Conservation (phyloP, 2,329 filamentous ascomycete genomes). For the Leptoxyphium fumago region DNA sequence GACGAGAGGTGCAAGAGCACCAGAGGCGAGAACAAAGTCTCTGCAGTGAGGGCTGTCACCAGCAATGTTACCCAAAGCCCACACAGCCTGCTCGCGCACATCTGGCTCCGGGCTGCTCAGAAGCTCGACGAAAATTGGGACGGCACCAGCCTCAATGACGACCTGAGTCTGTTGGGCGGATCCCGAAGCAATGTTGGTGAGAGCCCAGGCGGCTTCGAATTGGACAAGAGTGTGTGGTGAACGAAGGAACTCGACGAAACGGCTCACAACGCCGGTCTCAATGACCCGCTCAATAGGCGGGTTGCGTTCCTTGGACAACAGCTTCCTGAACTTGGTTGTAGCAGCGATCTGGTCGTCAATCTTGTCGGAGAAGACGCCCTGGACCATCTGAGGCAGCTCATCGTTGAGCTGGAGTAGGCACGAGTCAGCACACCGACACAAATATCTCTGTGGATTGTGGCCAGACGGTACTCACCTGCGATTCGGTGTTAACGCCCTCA, state of each 20-base stretch:
- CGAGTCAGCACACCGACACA: no score
- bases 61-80: conserved; percentile 96
- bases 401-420: conserved; percentile 60
- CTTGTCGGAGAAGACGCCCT: conserved; percentile 95
- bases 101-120: conserved; percentile 92
- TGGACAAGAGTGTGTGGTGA: conserved; percentile 96
- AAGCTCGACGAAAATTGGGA: conserved; percentile 96
- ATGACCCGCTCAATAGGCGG: conserved; percentile 98
- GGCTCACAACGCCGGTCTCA: conserved; percentile 92
- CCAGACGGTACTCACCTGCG: conserved; percentile 54
- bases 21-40: conserved; percentile 86
- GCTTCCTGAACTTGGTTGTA: conserved; percentile 96
- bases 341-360: conserved; percentile 96
- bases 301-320: conserved; percentile 96
- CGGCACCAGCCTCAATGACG: conserved; percentile 93
- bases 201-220: conserved; percentile 96
- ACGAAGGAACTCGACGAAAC: conserved; percentile 95
- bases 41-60: conserved; percentile 95
- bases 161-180: conserved; percentile 96
- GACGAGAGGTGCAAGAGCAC: conserved; percentile 80
- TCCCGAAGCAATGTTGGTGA: conserved; percentile 98
- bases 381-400: conserved; percentile 95
- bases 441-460: no score
- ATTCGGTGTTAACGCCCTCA: conserved; percentile 87
- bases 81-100: conserved; percentile 94